Base-by-base conservation (phyloP, 495 filamentous ascomycete species). In the Penicillium ochrochloron region DNA sequence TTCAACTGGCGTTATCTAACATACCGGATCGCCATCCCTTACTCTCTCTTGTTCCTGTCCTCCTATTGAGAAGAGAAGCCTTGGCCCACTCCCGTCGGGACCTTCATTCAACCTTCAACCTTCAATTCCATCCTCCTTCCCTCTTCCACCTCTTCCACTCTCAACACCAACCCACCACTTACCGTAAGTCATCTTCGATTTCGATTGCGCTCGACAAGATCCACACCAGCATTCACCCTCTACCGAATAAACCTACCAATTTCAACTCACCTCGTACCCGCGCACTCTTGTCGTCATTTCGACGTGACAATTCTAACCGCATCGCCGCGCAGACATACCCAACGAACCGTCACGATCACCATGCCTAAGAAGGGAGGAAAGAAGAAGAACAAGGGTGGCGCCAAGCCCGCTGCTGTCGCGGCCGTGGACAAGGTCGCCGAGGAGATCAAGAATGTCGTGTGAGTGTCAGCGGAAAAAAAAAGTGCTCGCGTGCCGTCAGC, bases 351-450 rank as follows among this genome's bases (percentile, higher is more conserved):
- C 33, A 66, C 64, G 44, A 72, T 15, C 75, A 74, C 37, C 62
- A 82, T 82, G 79, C 39, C 76, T 42, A 82, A 80, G 75, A 82
- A 80, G 65, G 77, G 79, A 68, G 79, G 79, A 70, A 82, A 82
- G 73, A 72, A 70, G 51, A 72, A 72, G 65, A 74, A 72, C 58
- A 78, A 77, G 69, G 68, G 66, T 60, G 79, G 78, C 68, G 63
- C 60, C 53, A 75, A 74, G 69, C 69, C 71, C 59, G 69, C 67
- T 21, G 72, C 64, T 39, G 72, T 70, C 8, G 74, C 68, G 46
- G 70, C 74, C 29, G 72, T 70, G 35, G 68, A 66, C 57, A 77
- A 79, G 67, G 73, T 73, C 62, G 69, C 57, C 54, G 66, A 70
- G 11, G 71, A 75, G 44, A 68, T 76, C 31, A 80, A 80, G 71